Percentiles rank a stretch among this genome's conserved stretches.
Conservation (phyloP, 192 early-diverging fungal species). For the Backusella psychrophila region DNA sequence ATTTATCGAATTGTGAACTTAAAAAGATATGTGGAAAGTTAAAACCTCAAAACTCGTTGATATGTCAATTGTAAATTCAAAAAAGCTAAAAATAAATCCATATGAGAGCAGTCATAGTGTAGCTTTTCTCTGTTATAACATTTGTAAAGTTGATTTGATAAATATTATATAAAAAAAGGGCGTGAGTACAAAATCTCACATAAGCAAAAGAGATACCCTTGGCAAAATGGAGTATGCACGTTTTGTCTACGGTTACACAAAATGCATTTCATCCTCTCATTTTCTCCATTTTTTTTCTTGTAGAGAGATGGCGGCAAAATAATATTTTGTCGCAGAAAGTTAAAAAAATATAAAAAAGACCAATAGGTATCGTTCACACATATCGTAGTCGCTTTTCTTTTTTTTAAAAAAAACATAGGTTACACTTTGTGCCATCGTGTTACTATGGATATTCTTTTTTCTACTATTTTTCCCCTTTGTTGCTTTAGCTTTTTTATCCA, state of each 20-base stretch:
- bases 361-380: background rate
- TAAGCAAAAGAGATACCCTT: background rate
- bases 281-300: background rate
- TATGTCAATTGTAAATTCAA: background rate
- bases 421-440: background rate
- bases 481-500: background rate
- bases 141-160: background rate
- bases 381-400: background rate
- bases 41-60: background rate
- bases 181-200: conserved; percentile 7
- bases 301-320: background rate
- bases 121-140: background rate
- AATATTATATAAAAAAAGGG: background rate
- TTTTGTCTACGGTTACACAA: background rate
- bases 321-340: background rate
- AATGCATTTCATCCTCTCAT: background rate
- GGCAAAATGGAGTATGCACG: background rate
- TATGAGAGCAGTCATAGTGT: background rate
- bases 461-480: background rate
- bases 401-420: background rate
- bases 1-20: too few species aligned
- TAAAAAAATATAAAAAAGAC: background rate
- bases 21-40: background rate
- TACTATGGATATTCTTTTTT: background rate
- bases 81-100: background rate